Percentiles rank a stretch among this genome's conserved stretches.
Conservation (phyloP, 129 eudicot genomes). For the Centella asiatica region DNA sequence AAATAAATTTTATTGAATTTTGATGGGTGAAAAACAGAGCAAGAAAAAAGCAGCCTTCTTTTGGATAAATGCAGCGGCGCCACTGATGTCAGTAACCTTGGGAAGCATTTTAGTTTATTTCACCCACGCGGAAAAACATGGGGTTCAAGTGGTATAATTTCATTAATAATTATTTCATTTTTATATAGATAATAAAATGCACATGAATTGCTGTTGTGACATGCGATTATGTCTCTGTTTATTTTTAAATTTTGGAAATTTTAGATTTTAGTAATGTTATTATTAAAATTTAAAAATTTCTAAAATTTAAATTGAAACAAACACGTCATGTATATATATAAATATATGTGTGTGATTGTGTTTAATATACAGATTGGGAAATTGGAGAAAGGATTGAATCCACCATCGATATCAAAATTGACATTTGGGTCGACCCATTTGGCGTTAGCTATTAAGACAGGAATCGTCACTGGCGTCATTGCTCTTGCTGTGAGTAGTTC, state of each 20-base stretch:
- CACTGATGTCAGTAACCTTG: slow-evolving; percentile 70
- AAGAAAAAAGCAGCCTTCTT: slow-evolving; percentile 59
- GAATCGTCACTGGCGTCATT: slow-evolving; percentile 90
- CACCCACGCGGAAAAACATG: slow-evolving; percentile 91
- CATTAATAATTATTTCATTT: background rate
- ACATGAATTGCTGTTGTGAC: background rate
- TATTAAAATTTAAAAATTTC: no score
- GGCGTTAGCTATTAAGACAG: slow-evolving; percentile 74
- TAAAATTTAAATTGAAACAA: background rate
- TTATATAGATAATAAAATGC: background rate
- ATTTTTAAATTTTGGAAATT: no score
- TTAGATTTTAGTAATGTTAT: no score
- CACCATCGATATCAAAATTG: slow-evolving; percentile 62
- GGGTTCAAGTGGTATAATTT: slow-evolving; percentile 81
- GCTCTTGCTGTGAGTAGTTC: slow-evolving; percentile 90
- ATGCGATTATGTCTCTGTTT: no score
- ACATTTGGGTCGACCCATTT: slow-evolving; percentile 58
- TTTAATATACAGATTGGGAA: slow-evolving; percentile 24
- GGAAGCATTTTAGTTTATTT: slow-evolving; percentile 79
- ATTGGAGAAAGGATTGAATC: slow-evolving; percentile 84
- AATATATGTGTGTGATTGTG: background rate
- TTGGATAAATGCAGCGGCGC: slow-evolving; percentile 96
- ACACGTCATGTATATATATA: background rate
- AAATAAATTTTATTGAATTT: no score
- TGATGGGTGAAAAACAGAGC: slow-evolving; percentile 41